These are phyloP conservation scores for Metschnikowia similis DNA, from an alignment of 805 yeast genomes.

Conservation along the genomic window DNA sequence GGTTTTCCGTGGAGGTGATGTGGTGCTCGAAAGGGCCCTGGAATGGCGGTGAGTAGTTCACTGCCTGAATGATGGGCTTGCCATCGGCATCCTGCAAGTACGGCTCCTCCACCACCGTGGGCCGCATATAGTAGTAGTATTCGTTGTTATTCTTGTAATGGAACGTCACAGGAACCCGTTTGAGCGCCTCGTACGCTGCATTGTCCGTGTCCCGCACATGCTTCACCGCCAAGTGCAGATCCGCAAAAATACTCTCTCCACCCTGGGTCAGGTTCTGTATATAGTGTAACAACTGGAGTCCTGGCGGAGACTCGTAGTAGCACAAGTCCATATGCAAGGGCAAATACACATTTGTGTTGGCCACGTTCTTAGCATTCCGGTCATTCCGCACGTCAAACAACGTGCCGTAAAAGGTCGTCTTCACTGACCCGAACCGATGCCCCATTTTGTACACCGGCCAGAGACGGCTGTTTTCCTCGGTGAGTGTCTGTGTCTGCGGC, in stretches of 20 bases:
- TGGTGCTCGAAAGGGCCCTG: conserved; percentile 72
- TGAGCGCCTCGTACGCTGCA: conserved; percentile 58
- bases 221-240: conserved; percentile 62
- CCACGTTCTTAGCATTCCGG: conserved; percentile 49
- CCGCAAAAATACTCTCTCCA: conserved; percentile 68
- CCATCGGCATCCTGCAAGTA: conserved; percentile 26
- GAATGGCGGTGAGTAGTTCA: conserved; percentile 78
- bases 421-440: conserved; percentile 59
- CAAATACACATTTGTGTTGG: conserved; percentile 58
- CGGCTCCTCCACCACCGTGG: conserved; percentile 51
- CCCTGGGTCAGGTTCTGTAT: conserved; percentile 53
- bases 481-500: conserved; percentile 24
- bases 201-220: conserved; percentile 54
- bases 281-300: conserved; percentile 65
- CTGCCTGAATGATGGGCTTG: conserved; percentile 42
- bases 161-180: conserved; percentile 60
- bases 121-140: conserved; percentile 58
- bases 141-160: conserved; percentile 62
- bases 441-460: conserved; percentile 44
- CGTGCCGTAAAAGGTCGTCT: conserved; percentile 67
- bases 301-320: conserved; percentile 80
- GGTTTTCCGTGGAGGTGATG: conserved; percentile 32
- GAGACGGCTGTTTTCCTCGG: conserved; percentile 37
- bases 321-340: conserved; percentile 77
- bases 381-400: conserved; percentile 60